phyloP scores from a whole-genome alignment of 257 asterid genomes.

The Przewalskia tangutica region DNA sequence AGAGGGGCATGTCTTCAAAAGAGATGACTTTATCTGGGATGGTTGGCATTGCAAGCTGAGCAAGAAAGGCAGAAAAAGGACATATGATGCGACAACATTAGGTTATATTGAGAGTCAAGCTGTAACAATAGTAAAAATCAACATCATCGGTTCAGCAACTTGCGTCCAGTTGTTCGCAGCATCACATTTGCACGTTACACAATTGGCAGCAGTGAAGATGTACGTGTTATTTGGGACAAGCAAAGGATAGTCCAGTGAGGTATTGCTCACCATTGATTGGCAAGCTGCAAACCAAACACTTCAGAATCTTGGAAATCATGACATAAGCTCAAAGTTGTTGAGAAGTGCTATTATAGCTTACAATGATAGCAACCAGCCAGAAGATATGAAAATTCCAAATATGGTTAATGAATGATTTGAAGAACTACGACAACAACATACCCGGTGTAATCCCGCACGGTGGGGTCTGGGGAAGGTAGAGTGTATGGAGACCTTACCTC shows the following conservation, averaged over 20 bases:
- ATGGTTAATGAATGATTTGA: neutral
- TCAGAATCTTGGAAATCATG: neutral
- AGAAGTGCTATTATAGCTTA: neutral
- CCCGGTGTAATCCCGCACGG: too few relatives aligned
- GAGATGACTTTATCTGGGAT: conserved; percentile 30
- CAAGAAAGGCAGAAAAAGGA: neutral
- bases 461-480: too few relatives aligned
- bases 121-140: neutral
- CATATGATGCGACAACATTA: neutral
- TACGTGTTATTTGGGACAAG: conserved; percentile 59
- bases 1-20: conserved; percentile 33
- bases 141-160: conserved; percentile 13
- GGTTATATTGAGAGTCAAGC: neutral
- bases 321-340: neutral
- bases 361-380: neutral
- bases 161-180: conserved; percentile 56
- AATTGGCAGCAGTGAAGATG: conserved; percentile 52
- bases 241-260: conserved; percentile 56
- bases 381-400: neutral
- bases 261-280: conserved; percentile 38
- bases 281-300: conserved; percentile 45
- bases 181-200: conserved; percentile 64
- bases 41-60: conserved; percentile 64
- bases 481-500: too few relatives aligned
- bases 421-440: neutral